Evolutionary conservation across 1,284 basidiomycete genomes (phyloP).

Genomic region (Marasmius fiardii): DNA sequence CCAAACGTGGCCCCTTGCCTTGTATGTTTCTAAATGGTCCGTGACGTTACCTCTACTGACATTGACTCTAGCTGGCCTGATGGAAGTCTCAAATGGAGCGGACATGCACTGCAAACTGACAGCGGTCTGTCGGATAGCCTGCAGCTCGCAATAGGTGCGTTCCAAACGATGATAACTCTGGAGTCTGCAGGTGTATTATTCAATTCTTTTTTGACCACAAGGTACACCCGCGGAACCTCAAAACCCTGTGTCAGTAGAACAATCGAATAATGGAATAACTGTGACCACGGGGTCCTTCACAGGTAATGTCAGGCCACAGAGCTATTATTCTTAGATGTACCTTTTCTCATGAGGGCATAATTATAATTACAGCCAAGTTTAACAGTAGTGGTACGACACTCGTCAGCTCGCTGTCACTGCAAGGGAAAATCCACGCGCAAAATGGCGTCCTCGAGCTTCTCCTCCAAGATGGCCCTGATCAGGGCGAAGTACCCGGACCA

Average conservation of each 20-base stretch:
- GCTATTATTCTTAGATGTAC: not conserved
- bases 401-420: slow-evolving; percentile 28
- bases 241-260: slow-evolving; percentile 30
- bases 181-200: too few relatives aligned
- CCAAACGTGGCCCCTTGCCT: slow-evolving; percentile 39
- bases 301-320: slow-evolving; percentile 19
- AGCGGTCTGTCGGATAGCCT: slow-evolving; percentile 23
- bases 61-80: slow-evolving; percentile 35
- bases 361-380: slow-evolving; percentile 29
- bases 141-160: slow-evolving; percentile 22
- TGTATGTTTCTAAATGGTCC: slow-evolving; percentile 21
- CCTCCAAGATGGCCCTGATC: slow-evolving; percentile 33
- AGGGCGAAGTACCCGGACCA: slow-evolving; percentile 26
- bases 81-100: slow-evolving; percentile 40
- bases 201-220: not conserved
- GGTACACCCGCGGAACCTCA: slow-evolving; percentile 34
- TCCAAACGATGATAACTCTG: not conserved
- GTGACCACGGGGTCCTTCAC: slow-evolving; percentile 35
- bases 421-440: slow-evolving; percentile 26
- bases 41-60: not conserved
- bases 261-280: slow-evolving; percentile 23
- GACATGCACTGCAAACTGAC: slow-evolving; percentile 33
- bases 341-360: not conserved
- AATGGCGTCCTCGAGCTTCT: slow-evolving; percentile 31
- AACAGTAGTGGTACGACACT: slow-evolving; percentile 31